These are phyloP conservation scores for Basipetospora chlamydospora DNA, from an alignment of 2,329 filamentous ascomycete species.

Conservation along the genomic window DNA sequence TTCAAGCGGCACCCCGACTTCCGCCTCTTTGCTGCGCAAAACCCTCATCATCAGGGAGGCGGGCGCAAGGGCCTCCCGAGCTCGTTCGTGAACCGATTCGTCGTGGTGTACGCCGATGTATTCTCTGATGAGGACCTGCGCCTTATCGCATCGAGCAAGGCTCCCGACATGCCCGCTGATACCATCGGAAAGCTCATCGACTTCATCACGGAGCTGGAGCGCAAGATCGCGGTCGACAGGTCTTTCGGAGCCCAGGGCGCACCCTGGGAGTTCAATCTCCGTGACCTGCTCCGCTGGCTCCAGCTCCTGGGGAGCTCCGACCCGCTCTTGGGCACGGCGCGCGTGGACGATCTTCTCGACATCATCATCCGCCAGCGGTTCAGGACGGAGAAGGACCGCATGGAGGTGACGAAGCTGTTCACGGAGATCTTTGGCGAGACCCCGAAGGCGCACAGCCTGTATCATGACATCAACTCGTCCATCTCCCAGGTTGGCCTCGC, in stretches of 20 bases:
- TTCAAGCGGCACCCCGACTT: constrained; percentile 85
- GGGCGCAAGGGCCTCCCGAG: constrained; percentile 87
- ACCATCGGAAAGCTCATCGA: constrained; percentile 55
- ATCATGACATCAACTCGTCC: constrained; percentile 51
- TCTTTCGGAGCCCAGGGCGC: constrained; percentile 50
- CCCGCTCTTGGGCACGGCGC: constrained; percentile 44
- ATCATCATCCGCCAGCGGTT: constrained; percentile 82
- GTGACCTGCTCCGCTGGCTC: constrained; percentile 81
- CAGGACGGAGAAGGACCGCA: constrained; percentile 54
- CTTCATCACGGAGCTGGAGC: constrained; percentile 71
- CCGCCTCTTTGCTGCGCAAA: constrained; percentile 91
- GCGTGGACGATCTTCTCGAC: constrained; percentile 60
- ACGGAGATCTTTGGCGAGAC: constrained; percentile 41
- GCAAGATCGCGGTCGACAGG: constrained; percentile 46
- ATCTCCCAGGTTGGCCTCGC: constrained; percentile 72
- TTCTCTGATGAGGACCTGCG: constrained; percentile 71
- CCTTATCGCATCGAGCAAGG: constrained; percentile 67
- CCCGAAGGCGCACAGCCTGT: constrained; percentile 47
- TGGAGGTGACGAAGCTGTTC: constrained; percentile 52
- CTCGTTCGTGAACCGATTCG: constrained; percentile 96
- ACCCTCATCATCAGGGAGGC: constrained; percentile 92
- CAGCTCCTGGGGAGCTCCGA: constrained; percentile 45
- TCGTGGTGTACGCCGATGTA: constrained; percentile 90
- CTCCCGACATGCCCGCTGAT: constrained; percentile 43
- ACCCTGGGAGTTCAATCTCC: constrained; percentile 92